Evolutionary conservation across 495 filamentous ascomycete species (phyloP).

Genomic region (Neurospora sp.): DNA sequence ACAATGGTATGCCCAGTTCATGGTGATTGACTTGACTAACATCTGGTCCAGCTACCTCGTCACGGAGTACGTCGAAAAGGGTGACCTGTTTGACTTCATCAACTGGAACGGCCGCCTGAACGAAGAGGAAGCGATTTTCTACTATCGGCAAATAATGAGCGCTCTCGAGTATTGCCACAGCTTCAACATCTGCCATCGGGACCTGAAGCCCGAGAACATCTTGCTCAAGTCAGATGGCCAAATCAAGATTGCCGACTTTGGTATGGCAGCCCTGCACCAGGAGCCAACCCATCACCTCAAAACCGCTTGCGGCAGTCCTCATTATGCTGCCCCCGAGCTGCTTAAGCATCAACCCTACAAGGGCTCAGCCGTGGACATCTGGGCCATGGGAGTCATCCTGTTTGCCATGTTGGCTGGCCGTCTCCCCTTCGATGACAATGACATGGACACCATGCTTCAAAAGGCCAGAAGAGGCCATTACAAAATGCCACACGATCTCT

Average conservation of each 20-base stretch:
- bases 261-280: conserved; percentile 92
- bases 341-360: conserved; percentile 62
- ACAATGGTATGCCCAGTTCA: not conserved
- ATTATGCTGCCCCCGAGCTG: conserved; percentile 91
- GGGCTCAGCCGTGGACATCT: conserved; percentile 78
- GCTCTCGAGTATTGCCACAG: conserved; percentile 86
- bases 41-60: conserved; percentile 67
- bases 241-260: conserved; percentile 93
- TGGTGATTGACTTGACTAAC: conserved; percentile 13
- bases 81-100: conserved; percentile 83
- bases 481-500: conserved; percentile 57
- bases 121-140: conserved; percentile 70
- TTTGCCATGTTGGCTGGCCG: conserved; percentile 71
- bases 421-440: conserved; percentile 70
- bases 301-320: conserved; percentile 90
- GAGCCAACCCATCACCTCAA: conserved; percentile 56
- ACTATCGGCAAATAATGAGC: conserved; percentile 90
- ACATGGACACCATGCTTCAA: conserved; percentile 46
- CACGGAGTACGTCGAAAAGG: conserved; percentile 85
- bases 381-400: conserved; percentile 89
- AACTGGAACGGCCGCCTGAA: conserved; percentile 52
- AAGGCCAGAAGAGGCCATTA: conserved; percentile 65
- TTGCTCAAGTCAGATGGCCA: conserved; percentile 60
- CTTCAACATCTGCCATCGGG: conserved; percentile 89
- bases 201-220: conserved; percentile 97